A percentile compares a stretch with the other conserved stretches of the same genome.
Conservation (phyloP, 148 eudicot genomes). For the Agrostemma githago region DNA sequence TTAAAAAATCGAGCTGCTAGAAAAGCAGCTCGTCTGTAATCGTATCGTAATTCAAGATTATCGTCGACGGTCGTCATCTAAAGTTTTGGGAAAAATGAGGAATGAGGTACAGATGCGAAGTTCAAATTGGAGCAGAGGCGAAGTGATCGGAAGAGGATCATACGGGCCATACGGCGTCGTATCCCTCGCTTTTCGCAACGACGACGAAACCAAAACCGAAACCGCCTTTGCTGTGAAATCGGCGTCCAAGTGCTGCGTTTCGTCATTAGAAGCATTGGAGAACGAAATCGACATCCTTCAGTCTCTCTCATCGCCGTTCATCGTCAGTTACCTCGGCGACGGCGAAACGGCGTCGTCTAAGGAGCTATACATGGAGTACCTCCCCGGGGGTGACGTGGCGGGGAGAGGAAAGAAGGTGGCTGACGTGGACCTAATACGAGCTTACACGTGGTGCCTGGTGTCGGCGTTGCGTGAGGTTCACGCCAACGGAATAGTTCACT, state of each 20-base stretch:
- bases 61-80: too few species aligned
- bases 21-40: too few species aligned
- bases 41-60: too few species aligned
- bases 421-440: constrained; percentile 42
- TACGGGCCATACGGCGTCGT: constrained; percentile 67
- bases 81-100: too few species aligned
- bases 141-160: constrained; percentile 62
- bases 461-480: constrained; percentile 49
- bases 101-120: too few species aligned
- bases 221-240: constrained; percentile 65
- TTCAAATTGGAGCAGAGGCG: constrained; percentile 40
- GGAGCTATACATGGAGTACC: constrained; percentile 62
- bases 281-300: constrained; percentile 54
- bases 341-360: constrained; percentile 37
- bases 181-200: constrained; percentile 35
- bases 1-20: constrained; percentile 10
- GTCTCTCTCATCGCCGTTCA: constrained; percentile 47
- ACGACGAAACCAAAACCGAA: background rate
- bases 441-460: constrained; percentile 50
- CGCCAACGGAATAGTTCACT: constrained; percentile 46
- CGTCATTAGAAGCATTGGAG: constrained; percentile 36
- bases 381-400: constrained; percentile 58
- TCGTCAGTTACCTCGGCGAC: constrained; percentile 49
- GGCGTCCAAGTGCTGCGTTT: constrained; percentile 22
- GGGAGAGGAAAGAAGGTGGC: constrained; percentile 15